Evolutionary conservation across 2,329 filamentous ascomycete species (phyloP).

Genomic region (Karstenula rhodostoma): DNA sequence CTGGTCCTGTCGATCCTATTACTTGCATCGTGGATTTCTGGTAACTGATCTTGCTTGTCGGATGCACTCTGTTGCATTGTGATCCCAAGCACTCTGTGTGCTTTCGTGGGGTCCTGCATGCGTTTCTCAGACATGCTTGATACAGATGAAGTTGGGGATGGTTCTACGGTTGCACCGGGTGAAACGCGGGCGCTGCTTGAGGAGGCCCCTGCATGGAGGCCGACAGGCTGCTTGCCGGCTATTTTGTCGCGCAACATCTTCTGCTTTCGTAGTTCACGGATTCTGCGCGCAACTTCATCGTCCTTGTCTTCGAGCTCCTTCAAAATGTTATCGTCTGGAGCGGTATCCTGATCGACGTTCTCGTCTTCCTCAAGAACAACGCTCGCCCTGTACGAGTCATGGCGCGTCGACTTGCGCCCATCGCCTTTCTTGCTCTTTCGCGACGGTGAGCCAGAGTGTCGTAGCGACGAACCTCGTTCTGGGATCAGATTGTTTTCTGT

Average conservation of each 20-base stretch:
- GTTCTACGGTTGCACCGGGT: constrained; percentile 36
- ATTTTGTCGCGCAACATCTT: constrained; percentile 62
- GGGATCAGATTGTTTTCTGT: constrained; percentile 43
- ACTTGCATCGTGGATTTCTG: constrained; percentile 20
- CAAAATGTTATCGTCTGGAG: constrained; percentile 39
- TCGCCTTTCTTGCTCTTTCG: constrained; percentile 41
- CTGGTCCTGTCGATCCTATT: constrained; percentile 26
- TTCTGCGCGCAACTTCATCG: constrained; percentile 65
- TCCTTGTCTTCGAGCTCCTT: constrained; percentile 54
- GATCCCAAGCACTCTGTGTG: constrained; percentile 53
- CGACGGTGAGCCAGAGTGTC: constrained; percentile 43
- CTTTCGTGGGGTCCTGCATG: constrained; percentile 46
- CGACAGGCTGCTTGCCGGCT: constrained; percentile 42
- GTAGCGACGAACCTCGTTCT: constrained; percentile 44
- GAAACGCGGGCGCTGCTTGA: constrained; percentile 47
- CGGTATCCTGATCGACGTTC: constrained; percentile 32
- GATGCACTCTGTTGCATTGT: constrained; percentile 28
- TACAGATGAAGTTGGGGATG: constrained; percentile 43
- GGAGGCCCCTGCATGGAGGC: constrained; percentile 52
- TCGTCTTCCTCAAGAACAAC: constrained; percentile 38
- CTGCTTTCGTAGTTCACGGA: constrained; percentile 65
- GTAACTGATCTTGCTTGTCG: constrained; percentile 28
- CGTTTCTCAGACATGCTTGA: constrained; percentile 43
- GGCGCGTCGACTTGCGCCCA: constrained; percentile 31
- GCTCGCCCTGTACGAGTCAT: constrained; percentile 38